Percentiles rank a stretch among this genome's conserved stretches.
Conservation (phyloP, 1,284 basidiomycete species). For the Sphaerobolus stellatus region DNA sequence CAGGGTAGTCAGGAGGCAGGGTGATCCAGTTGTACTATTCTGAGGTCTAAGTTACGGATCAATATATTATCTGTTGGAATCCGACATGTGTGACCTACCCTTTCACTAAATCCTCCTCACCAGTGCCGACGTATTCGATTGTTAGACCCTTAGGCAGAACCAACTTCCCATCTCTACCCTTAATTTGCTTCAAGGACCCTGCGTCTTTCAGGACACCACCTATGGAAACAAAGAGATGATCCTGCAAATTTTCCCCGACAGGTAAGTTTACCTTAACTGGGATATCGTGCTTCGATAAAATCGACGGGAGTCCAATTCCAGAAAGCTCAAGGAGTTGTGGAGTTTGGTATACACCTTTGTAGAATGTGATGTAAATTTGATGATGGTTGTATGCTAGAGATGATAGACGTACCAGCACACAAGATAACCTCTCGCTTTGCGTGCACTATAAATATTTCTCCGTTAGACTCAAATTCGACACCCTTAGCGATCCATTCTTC, state of each 20-base stretch:
- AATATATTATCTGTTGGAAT: no score
- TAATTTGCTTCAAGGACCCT: no score
- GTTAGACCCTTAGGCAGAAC: no score
- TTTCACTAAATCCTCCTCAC: no score
- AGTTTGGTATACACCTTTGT: conserved; percentile 31
- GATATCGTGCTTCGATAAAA: conserved; percentile 28
- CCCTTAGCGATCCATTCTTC: background rate
- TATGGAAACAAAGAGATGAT: no score
- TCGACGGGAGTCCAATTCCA: conserved; percentile 30
- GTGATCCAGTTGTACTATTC: no score
- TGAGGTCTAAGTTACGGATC: no score
- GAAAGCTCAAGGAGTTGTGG: conserved; percentile 35
- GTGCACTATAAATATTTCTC: conserved; percentile 20
- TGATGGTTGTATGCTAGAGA: conserved; percentile 32
- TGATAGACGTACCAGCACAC: conserved; percentile 34
- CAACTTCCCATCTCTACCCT: no score
- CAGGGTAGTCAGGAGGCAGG: no score
- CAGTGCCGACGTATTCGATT: no score
- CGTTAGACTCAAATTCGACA: background rate
- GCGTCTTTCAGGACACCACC: no score
- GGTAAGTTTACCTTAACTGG: conserved; percentile 29
- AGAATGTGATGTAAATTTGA: background rate
- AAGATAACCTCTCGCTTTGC: conserved; percentile 40
- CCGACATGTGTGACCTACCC: no score
- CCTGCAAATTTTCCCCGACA: conserved; percentile 35